phyloP scores from a whole-genome alignment of 1,284 basidiomycete genomes.

The Somion occarium region DNA sequence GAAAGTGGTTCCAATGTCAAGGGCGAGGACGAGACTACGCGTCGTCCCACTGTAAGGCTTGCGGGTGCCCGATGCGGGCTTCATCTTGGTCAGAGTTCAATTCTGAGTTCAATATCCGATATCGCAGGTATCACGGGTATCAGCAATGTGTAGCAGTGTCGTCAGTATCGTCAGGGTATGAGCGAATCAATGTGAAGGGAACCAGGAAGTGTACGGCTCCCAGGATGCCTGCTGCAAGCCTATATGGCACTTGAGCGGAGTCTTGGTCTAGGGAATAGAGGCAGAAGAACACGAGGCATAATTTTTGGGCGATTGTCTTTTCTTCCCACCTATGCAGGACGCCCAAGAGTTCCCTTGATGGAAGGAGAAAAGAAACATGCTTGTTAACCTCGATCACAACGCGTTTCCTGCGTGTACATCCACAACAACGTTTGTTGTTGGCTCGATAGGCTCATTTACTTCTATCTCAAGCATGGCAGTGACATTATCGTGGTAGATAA shows the following conservation, averaged over 20 bases:
- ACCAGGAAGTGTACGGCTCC: background rate
- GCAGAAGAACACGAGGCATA: conserved; percentile 15
- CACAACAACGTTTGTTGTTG: background rate
- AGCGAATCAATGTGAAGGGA: conserved; percentile 1
- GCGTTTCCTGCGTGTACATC: background rate
- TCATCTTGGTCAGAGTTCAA: conserved; percentile 26
- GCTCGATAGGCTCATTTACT: background rate
- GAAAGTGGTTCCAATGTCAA: conserved; percentile 73
- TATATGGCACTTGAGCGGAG: conserved; percentile 5
- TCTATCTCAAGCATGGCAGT: background rate
- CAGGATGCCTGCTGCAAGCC: conserved; percentile 1
- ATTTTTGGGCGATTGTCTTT: conserved; percentile 8
- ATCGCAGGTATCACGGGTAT: background rate
- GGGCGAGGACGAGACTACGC: conserved; percentile 62
- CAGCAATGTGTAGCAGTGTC: conserved; percentile 7
- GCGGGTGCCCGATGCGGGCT: conserved; percentile 44
- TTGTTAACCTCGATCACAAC: background rate
- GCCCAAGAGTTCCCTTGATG: conserved; percentile 9
- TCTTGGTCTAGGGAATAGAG: conserved; percentile 3
- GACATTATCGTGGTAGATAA: background rate
- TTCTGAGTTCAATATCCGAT: conserved; percentile 7
- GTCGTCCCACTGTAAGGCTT: conserved; percentile 64
- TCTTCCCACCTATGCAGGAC: conserved; percentile 12
- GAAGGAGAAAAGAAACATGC: background rate
- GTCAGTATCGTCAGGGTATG: conserved; percentile 8